phyloP scores from a whole-genome alignment of 2,329 filamentous ascomycete species.

The Corynespora cassiicola region DNA sequence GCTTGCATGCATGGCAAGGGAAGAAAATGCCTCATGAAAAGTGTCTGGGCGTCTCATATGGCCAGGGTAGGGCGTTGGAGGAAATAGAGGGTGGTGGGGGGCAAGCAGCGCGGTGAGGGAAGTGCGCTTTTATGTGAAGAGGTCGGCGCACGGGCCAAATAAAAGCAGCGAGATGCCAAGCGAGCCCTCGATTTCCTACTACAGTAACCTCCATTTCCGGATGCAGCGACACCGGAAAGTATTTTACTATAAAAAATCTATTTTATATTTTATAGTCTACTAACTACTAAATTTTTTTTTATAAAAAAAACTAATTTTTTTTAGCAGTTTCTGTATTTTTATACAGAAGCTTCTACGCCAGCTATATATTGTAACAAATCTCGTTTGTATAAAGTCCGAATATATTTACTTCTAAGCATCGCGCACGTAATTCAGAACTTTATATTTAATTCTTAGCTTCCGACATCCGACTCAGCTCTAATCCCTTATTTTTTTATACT shows the following conservation, averaged over 20 bases:
- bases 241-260: slow-evolving; percentile 23
- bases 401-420: too few species aligned
- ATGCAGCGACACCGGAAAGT: slow-evolving; percentile 10
- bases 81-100: slow-evolving; percentile 18
- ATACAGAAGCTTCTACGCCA: too few species aligned
- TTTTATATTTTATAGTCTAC: slow-evolving; percentile 6
- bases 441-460: too few species aligned
- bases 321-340: too few species aligned
- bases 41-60: slow-evolving; percentile 17
- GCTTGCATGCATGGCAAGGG: slow-evolving; percentile 15
- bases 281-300: too few species aligned
- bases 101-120: slow-evolving; percentile 17
- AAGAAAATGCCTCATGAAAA: slow-evolving; percentile 21
- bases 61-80: slow-evolving; percentile 10
- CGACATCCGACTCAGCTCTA: too few species aligned
- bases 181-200: slow-evolving; percentile 22
- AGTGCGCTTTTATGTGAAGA: slow-evolving; percentile 23
- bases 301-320: too few species aligned
- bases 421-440: too few species aligned
- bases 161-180: slow-evolving; percentile 28
- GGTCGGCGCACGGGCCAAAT: slow-evolving; percentile 23
- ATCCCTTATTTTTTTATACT: too few species aligned
- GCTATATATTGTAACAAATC: too few species aligned
- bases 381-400: too few species aligned
- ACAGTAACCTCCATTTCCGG: slow-evolving; percentile 21